phyloP scores from a whole-genome alignment of 148 eudicot genomes.

The Talinum fruticosum region DNA sequence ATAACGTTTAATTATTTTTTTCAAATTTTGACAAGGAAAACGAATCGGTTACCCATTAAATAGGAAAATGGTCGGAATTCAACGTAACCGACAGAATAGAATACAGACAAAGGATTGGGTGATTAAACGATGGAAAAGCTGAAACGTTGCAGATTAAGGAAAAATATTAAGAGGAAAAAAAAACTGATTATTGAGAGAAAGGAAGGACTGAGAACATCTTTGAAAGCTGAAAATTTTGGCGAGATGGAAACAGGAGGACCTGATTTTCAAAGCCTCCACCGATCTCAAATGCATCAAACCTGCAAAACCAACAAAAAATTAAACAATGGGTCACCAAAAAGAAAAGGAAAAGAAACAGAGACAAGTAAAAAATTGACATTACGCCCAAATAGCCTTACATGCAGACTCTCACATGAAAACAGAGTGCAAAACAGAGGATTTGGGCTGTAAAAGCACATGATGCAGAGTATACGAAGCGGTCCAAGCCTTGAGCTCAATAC shows the following conservation, averaged over 20 bases:
- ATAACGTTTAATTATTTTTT: conserved; percentile 21
- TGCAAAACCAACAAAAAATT: conserved; percentile 29
- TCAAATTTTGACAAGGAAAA: neutral
- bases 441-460: neutral
- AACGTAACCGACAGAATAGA: neutral
- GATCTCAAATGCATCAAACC: conserved; percentile 43
- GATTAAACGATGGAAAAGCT: conserved; percentile 16
- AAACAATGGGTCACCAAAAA: conserved; percentile 6
- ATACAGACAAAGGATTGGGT: neutral
- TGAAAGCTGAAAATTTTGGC: conserved; percentile 4
- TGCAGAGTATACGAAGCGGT: neutral
- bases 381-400: conserved; percentile 3
- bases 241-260: conserved; percentile 3
- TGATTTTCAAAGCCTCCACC: conserved; percentile 13
- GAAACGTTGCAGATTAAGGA: neutral
- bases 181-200: neutral
- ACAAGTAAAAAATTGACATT: neutral
- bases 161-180: neutral
- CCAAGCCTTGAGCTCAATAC: neutral
- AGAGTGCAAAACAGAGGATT: conserved; percentile 3
- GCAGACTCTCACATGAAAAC: conserved; percentile 1
- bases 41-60: conserved; percentile 3
- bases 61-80: conserved; percentile 15
- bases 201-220: neutral
- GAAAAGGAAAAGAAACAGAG: neutral